Conservation (phyloP, 805 yeast species). For the Wickerhamiella kurtzmanii region DNA sequence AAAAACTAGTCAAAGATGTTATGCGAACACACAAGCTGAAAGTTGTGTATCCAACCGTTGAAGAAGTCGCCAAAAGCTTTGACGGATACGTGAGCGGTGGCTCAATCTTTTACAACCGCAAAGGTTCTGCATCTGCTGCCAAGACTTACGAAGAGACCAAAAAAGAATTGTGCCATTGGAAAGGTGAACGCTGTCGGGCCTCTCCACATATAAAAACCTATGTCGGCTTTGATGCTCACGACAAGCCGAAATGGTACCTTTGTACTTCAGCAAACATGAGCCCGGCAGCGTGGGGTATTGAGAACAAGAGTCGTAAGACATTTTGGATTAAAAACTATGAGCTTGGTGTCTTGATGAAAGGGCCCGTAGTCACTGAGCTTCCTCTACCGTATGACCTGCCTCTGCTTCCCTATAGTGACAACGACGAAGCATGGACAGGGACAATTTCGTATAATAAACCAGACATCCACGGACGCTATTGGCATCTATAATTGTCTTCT, state of each 20-base stretch:
- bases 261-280: not conserved
- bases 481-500: not conserved
- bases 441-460: not conserved
- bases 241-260: not conserved
- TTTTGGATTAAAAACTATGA: not conserved
- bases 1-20: not conserved
- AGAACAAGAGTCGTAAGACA: not conserved
- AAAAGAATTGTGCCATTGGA: not conserved
- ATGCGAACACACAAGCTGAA: not conserved
- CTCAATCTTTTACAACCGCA: not conserved
- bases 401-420: not conserved
- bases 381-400: slow-evolving; percentile 1
- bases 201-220: slow-evolving; percentile 1
- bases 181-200: not conserved
- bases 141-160: not conserved
- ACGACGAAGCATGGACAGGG: slow-evolving; percentile 1
- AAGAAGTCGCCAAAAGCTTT: not conserved
- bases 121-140: not conserved
- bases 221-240: not conserved
- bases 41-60: slow-evolving; percentile 1
- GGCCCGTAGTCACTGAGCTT: not conserved
- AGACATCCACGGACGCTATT: not conserved
- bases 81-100: slow-evolving; percentile 1
- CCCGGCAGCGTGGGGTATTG: not conserved
- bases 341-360: not conserved